These are phyloP conservation scores for Neurospora sp. DNA, from an alignment of 495 filamentous ascomycete genomes.

Conservation along the genomic window DNA sequence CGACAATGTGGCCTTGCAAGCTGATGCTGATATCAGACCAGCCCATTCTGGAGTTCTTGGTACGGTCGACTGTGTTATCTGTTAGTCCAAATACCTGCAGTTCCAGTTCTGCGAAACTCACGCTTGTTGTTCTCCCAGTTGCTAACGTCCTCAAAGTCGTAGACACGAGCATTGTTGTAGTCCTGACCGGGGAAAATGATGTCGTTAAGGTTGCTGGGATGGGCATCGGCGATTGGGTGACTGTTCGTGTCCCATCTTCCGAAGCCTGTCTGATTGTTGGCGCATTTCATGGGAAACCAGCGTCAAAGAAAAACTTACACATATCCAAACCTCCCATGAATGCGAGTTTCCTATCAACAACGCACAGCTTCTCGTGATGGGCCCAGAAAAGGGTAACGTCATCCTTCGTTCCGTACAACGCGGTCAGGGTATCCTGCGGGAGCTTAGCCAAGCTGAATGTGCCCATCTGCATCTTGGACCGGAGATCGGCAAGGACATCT, in stretches of 20 bases:
- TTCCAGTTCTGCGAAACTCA: conserved; percentile 7
- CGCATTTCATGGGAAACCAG: not conserved
- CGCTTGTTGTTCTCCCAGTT: conserved; percentile 79
- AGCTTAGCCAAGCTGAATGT: conserved; percentile 44
- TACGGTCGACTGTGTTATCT: conserved; percentile 50
- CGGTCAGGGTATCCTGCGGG: conserved; percentile 56
- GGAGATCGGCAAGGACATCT: conserved; percentile 28
- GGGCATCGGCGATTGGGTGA: conserved; percentile 78
- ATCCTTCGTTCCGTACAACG: conserved; percentile 68
- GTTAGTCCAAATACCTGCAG: conserved; percentile 8
- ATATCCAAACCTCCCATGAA: conserved; percentile 85
- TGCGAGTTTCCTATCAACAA: conserved; percentile 68
- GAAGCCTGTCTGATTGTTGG: conserved; percentile 32
- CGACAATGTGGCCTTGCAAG: conserved; percentile 66
- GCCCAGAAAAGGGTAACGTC: conserved; percentile 88
- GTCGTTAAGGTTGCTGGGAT: conserved; percentile 62
- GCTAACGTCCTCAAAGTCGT: conserved; percentile 77
- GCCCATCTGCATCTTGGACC: conserved; percentile 33
- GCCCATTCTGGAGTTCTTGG: conserved; percentile 75
- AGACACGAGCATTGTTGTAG: conserved; percentile 83
- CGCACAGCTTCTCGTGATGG: conserved; percentile 87
- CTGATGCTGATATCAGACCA: conserved; percentile 87
- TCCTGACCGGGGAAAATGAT: conserved; percentile 87
- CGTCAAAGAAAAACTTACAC: conserved; percentile 25
- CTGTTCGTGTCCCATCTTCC: conserved; percentile 53